Base-by-base conservation (phyloP, 148 eudicot genomes). In the Rhododendron molle region DNA sequence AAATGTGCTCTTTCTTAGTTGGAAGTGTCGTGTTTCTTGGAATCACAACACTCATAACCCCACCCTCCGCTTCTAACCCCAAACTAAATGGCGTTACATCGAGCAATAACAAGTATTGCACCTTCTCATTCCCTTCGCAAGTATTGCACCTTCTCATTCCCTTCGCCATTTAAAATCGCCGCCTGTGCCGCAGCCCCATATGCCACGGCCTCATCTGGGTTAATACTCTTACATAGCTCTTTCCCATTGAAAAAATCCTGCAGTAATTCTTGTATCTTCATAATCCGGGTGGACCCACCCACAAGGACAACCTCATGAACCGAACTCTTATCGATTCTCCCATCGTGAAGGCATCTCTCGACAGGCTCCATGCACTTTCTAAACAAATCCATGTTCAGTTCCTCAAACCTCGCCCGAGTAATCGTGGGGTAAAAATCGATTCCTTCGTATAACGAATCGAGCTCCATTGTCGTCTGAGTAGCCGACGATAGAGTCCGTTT, bases 221-320 rank as follows among this genome's bases (percentile, higher is more conserved):
- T 43, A 1, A 78, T 78, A 13, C 79, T 6, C 49, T 40, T 77
- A 14, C 81, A 77, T 3, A 44, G 81, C 54, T 44, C 81, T 44
- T 77, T 79, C 7, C 82, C 60, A 5, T 79, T 79, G 82, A 79
- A 79, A 15, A 79, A 79, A 8, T 79, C 81, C 2, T 44, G 81
- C 8, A 77, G 14, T 0, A 21, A 26, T 26, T 77, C 54, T 28
- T 77, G 54, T 13, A 79, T 9, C 52, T 79, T 79, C 1, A 62
- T 40, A 79, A 79, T 79, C 18, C 62, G 34, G 6, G 60, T 47
- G 38, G 82, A 49, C 38, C 60, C 82, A 3, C 60, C 82, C 2
- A 49, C 60, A 15, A 79, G 82, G 16, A 49, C 60, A 8, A 79
- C 60, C 11, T 79, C 82, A 11, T 79, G 38, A 16, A 49, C 56